Percentiles rank a stretch among this genome's conserved stretches.
phyloP scores from a whole-genome alignment of 2,329 filamentous ascomycete species.

The Paecilomyces variotii region DNA sequence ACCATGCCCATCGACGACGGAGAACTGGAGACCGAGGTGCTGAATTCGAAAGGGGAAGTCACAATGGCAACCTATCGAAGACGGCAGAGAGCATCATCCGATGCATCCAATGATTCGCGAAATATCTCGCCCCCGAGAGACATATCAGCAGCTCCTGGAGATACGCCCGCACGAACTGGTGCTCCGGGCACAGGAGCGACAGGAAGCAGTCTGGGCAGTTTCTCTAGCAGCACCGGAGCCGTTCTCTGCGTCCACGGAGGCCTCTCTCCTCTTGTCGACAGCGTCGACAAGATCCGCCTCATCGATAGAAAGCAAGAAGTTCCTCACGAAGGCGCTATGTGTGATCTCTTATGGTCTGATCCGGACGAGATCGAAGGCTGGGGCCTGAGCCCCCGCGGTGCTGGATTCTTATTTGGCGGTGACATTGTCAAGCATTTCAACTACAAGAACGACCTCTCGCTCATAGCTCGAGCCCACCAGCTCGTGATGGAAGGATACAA shows the following conservation, averaged over 20 bases:
- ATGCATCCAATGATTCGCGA: slow-evolving; percentile 26
- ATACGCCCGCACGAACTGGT: slow-evolving; percentile 51
- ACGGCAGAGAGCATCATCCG: slow-evolving; percentile 23
- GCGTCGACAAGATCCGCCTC: slow-evolving; percentile 88
- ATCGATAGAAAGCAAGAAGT: slow-evolving; percentile 97
- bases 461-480: slow-evolving; percentile 92
- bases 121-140: slow-evolving; percentile 34
- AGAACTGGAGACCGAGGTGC: slow-evolving; percentile 86
- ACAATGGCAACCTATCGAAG: slow-evolving; percentile 49
- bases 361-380: slow-evolving; percentile 97
- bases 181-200: slow-evolving; percentile 74
- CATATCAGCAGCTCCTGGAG: slow-evolving; percentile 35
- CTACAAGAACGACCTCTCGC: slow-evolving; percentile 80
- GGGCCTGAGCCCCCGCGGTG: slow-evolving; percentile 87
- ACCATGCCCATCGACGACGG: slow-evolving; percentile 52
- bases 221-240: slow-evolving; percentile 55
- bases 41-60: slow-evolving; percentile 73
- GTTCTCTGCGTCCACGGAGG: slow-evolving; percentile 95
- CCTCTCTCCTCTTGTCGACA: slow-evolving; percentile 82
- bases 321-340: slow-evolving; percentile 97
- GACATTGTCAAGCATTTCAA: slow-evolving; percentile 97
- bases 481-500: slow-evolving; percentile 99
- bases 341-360: slow-evolving; percentile 94
- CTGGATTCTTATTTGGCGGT: slow-evolving; percentile 89
- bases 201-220: slow-evolving; percentile 52